Evolutionary conservation across 2,329 filamentous ascomycete genomes (phyloP).

Genomic region (Colletotrichum shisoi): DNA sequence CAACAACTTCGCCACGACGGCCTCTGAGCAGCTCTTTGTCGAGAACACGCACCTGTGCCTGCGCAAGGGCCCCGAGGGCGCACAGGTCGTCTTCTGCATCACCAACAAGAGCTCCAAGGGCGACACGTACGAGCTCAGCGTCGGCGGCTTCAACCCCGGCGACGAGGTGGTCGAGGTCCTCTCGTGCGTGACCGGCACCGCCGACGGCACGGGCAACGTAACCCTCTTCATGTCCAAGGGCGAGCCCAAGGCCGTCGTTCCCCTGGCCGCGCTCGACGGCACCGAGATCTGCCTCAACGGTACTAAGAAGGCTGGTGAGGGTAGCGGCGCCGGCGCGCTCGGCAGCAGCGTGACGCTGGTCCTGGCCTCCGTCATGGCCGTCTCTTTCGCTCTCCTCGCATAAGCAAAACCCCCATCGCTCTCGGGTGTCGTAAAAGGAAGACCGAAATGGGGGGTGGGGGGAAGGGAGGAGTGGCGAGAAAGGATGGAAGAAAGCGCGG

Average conservation of each 20-base stretch:
- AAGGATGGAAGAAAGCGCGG: background rate
- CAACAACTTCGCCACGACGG: slow-evolving; percentile 25
- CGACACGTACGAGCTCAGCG: slow-evolving; percentile 28
- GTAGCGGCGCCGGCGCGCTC: slow-evolving; percentile 20
- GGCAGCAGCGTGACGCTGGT: slow-evolving; percentile 25
- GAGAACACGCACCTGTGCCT: slow-evolving; percentile 35
- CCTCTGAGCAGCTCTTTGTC: slow-evolving; percentile 36
- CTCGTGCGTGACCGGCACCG: slow-evolving; percentile 27
- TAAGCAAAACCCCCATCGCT: slow-evolving; percentile 8
- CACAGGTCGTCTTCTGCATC: slow-evolving; percentile 38
- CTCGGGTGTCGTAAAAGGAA: background rate
- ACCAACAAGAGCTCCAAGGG: slow-evolving; percentile 38
- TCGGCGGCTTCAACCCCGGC: slow-evolving; percentile 35
- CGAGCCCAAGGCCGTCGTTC: slow-evolving; percentile 31
- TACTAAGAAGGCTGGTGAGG: slow-evolving; percentile 24
- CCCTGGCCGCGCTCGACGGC: slow-evolving; percentile 16
- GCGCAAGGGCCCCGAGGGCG: slow-evolving; percentile 34
- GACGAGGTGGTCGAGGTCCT: slow-evolving; percentile 33
- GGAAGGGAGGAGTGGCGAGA: background rate
- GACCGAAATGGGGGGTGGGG: background rate
- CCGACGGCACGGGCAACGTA: slow-evolving; percentile 37
- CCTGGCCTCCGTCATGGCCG: slow-evolving; percentile 30
- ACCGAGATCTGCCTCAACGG: slow-evolving; percentile 30
- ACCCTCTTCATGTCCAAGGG: slow-evolving; percentile 37
- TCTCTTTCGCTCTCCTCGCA: slow-evolving; percentile 28